A percentile compares a stretch with the other conserved stretches of the same genome.
Conservation (phyloP, 2,329 filamentous ascomycete species). For the Fusarium continuum region DNA sequence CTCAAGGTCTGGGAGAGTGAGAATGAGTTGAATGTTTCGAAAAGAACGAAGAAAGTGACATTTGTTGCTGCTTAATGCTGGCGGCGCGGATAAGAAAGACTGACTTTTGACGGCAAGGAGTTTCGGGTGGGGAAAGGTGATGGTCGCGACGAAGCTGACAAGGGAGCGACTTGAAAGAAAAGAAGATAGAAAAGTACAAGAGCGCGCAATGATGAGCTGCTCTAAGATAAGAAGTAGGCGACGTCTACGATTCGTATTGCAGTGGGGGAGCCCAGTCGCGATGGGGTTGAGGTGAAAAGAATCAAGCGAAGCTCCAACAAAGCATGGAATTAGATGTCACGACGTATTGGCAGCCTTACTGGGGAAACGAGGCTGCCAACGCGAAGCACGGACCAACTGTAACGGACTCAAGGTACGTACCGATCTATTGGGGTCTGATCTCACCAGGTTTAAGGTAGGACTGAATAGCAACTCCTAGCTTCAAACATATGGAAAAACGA, state of each 20-base stretch:
- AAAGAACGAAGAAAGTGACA: slow-evolving; percentile 5
- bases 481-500: accelerated
- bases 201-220: neutral
- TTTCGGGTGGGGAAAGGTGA: slow-evolving; percentile 28
- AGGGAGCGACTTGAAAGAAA: slow-evolving; percentile 39
- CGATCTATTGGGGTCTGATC: neutral
- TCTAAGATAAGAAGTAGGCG: neutral
- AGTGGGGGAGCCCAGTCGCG: slow-evolving; percentile 34
- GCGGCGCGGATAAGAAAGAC: slow-evolving; percentile 38
- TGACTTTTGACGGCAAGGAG: slow-evolving; percentile 43
- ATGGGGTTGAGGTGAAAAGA: slow-evolving; percentile 33
- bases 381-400: slow-evolving; percentile 29
- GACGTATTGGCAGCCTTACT: slow-evolving; percentile 42
- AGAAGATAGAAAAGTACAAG: slow-evolving; percentile 6
- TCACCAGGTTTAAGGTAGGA: neutral
- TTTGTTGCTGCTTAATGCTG: slow-evolving; percentile 29
- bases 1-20: slow-evolving; percentile 17
- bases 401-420: slow-evolving; percentile 18
- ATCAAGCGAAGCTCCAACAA: slow-evolving; percentile 34
- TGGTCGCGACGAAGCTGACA: slow-evolving; percentile 27
- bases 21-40: slow-evolving; percentile 31
- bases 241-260: slow-evolving; percentile 18
- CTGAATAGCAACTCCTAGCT: neutral
- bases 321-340: slow-evolving; percentile 32
- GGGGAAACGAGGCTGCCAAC: slow-evolving; percentile 41